phyloP scores from a whole-genome alignment of 1,139 yeast species.

The Arxiozyma telluris region DNA sequence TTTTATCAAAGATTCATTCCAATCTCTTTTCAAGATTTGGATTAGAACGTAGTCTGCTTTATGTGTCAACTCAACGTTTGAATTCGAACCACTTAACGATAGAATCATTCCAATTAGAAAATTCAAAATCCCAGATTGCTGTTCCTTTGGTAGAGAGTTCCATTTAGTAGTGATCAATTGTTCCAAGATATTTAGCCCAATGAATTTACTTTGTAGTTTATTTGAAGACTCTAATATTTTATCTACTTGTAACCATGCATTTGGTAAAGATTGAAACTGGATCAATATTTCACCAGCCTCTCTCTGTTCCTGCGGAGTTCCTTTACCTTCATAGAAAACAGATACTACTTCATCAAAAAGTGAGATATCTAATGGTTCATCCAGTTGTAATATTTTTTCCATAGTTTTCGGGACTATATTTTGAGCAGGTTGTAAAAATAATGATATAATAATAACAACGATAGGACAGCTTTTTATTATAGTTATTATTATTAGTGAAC shows the following conservation, averaged over 20 bases:
- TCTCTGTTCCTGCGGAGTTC: constrained; percentile 54
- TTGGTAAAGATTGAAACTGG: constrained; percentile 83
- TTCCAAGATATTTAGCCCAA: constrained; percentile 82
- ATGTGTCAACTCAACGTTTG: constrained; percentile 56
- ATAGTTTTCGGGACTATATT: constrained; percentile 4
- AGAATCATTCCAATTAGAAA: constrained; percentile 89
- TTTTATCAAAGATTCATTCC: constrained; percentile 94
- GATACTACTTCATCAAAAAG: constrained; percentile 76
- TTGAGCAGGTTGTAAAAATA: no score
- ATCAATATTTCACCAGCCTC: constrained; percentile 75
- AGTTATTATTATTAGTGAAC: no score
- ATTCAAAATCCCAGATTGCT: constrained; percentile 78
- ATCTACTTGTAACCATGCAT: constrained; percentile 90
- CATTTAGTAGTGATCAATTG: constrained; percentile 81
- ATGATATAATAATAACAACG: no score
- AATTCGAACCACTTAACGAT: constrained; percentile 40
- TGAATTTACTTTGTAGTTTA: constrained; percentile 80
- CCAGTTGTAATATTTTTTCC: constrained; percentile 3
- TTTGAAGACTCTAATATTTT: constrained; percentile 68
- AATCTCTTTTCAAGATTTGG: constrained; percentile 87
- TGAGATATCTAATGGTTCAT: constrained; percentile 62
- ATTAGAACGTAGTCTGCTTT: constrained; percentile 90
- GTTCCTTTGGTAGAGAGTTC: constrained; percentile 82
- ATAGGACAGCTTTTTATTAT: no score
- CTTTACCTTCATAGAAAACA: constrained; percentile 73